Base-by-base conservation (phyloP, 2,329 filamentous ascomycete species). In the Xylariales sp. region DNA sequence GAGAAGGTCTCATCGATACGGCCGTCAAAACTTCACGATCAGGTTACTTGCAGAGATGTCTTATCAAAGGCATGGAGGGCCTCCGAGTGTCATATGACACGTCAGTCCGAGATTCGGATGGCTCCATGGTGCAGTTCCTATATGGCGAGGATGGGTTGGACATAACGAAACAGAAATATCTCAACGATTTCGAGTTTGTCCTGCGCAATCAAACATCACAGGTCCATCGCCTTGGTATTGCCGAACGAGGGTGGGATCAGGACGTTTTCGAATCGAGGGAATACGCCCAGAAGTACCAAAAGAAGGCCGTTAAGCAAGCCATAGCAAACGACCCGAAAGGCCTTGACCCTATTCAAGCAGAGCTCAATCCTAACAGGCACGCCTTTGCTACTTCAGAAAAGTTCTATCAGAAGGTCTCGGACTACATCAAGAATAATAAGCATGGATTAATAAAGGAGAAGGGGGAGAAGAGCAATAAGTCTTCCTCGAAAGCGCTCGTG, bases 51-150 rank as follows among this genome's bases (percentile, higher is more conserved):
- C 96, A 99, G 79, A 88, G 97, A 78, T 99, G 96, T 86, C 86
- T 99, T 70, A 97, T 99, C 83, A 99, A 99, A 83, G 96, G 96
- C 69, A 97, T 99, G 92, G 96, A 99, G 80, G 96, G 96, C 3
- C 85, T 98, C 50, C 91, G 90, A 75, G 94, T 97, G 1, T 90
- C 94, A 69, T 98, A 99, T 78, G 96, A 99, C 76, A 94, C 91
- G 8, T 97, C 94, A 1, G 96, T 99, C 16, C 90, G 96, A 70
- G 95, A 99, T 75, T 91, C 95, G 0, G 97, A 99, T 78, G 97
- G 97, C 30, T 93, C 92, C 2, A 87, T 99, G 75, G 87, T 99
- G 2, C 96, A 99, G 78, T 98, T 99, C 80, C 81, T 99, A 39
- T 99, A 98, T 77, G 96, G 96, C 68, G 96, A 99, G 79, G 96